Conservation (phyloP, 345 rosid species). For the Syzygium oleosum region DNA sequence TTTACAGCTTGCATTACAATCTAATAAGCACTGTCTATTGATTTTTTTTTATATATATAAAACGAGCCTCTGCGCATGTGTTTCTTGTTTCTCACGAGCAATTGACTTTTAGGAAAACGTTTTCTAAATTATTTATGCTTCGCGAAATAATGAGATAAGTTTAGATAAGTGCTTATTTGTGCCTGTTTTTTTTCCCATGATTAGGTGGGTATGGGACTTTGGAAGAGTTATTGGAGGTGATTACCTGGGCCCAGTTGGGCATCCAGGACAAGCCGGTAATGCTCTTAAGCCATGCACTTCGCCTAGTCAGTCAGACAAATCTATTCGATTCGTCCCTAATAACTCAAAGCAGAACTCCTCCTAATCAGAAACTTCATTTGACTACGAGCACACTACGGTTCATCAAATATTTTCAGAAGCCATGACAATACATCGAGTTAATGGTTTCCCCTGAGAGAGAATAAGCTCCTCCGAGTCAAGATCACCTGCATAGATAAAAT, state of each 20-base stretch:
- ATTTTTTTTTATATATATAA: not conserved
- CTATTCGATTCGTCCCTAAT: not conserved
- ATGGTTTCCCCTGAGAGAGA: not conserved
- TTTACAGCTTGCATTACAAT: not conserved
- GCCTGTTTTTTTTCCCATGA: not conserved
- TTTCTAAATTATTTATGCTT: too few relatives aligned
- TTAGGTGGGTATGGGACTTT: slow-evolving; percentile 44
- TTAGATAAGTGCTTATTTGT: too few relatives aligned
- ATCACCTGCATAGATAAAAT: not conserved
- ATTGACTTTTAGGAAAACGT: too few relatives aligned
- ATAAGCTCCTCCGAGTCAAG: not conserved
- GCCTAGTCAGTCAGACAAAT: not conserved
- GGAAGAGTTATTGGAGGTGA: slow-evolving; percentile 37
- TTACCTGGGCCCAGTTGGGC: slow-evolving; percentile 43
- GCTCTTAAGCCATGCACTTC: not conserved
- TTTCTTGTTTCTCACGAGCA: not conserved
- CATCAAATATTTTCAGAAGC: not conserved
- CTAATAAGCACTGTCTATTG: not conserved
- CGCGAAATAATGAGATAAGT: not conserved
- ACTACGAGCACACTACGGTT: not conserved
- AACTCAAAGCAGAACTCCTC: not conserved
- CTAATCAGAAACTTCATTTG: not conserved
- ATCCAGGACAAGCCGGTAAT: slow-evolving; percentile 46
- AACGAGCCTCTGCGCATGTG: not conserved
- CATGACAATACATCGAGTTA: not conserved